Percentiles rank a stretch among this genome's conserved stretches.
Evolutionary conservation across 163 green algal genomes (phyloP).

Genomic region (Chloromonas sp.): DNA sequence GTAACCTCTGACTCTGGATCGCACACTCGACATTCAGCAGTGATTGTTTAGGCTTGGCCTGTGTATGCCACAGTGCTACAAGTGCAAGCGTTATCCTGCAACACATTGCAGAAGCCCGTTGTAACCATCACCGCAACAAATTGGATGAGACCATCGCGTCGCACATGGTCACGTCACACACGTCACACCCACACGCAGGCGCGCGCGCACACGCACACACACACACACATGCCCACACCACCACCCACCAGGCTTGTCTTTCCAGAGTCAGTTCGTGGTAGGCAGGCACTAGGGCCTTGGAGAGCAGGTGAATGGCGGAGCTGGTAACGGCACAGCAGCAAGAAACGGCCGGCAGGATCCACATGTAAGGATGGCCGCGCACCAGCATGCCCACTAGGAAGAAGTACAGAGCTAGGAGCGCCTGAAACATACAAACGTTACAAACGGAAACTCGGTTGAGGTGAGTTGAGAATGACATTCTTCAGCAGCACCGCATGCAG

Average conservation of each 20-base stretch:
- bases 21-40: no score
- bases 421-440: conserved; percentile 24
- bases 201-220: not conserved
- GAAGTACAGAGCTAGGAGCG: conserved; percentile 74
- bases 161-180: conserved; percentile 7
- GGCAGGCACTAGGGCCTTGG: not conserved
- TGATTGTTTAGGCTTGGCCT: no score
- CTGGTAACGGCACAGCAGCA: not conserved
- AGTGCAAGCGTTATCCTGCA: no score
- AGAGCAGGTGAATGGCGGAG: not conserved
- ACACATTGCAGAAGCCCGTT: no score
- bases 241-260: not conserved
- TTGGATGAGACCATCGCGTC: conserved; percentile 1
- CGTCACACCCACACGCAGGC: conserved; percentile 7
- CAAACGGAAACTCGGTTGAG: no score
- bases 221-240: not conserved
- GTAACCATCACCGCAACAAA: no score
- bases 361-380: conserved; percentile 52
- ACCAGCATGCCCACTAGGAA: conserved; percentile 73
- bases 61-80: no score
- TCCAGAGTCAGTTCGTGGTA: not conserved
- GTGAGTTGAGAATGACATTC: no score
- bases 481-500: no score
- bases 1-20: no score
- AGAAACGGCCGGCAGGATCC: conserved; percentile 26